phyloP scores from a whole-genome alignment of 2,329 filamentous ascomycete genomes.

The Verticillium albo-atrum region DNA sequence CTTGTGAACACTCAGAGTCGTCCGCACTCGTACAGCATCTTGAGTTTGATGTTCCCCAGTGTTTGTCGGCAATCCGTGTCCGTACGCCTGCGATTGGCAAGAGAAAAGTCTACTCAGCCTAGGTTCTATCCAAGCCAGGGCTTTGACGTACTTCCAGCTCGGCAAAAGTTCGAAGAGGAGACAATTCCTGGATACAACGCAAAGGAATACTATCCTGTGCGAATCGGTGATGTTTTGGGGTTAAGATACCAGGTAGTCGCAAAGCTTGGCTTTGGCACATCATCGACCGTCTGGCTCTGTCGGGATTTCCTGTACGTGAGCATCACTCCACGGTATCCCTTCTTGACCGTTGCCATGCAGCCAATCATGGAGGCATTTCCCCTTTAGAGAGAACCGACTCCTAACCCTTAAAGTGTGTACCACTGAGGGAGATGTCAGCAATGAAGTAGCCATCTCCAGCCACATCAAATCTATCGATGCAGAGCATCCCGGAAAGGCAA shows the following conservation, averaged over 20 bases:
- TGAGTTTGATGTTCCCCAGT: too few species aligned
- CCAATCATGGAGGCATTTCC: too few species aligned
- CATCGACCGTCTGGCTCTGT: conserved; percentile 20
- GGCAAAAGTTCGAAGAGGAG: conserved; percentile 17
- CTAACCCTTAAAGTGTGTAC: conserved; percentile 7
- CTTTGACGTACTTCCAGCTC: neutral
- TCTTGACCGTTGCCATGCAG: too few species aligned
- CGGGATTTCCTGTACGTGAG: conserved; percentile 17
- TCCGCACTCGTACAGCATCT: too few species aligned
- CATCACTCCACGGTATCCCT: too few species aligned
- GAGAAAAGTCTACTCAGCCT: neutral
- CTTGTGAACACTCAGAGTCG: too few species aligned
- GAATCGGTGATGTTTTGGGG: conserved; percentile 15
- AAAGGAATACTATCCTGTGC: conserved; percentile 17
- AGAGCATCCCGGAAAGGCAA: conserved; percentile 5
- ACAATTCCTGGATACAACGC: conserved; percentile 15
- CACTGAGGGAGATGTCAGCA: conserved; percentile 3
- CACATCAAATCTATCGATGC: conserved; percentile 1
- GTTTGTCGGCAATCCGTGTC: too few species aligned
- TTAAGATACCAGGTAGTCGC: conserved; percentile 17
- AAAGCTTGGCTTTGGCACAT: conserved; percentile 20
- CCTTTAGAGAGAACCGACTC: conserved; percentile 3
- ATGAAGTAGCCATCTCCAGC: conserved; percentile 1
- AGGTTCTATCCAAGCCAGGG: neutral
- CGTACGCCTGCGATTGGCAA: too few species aligned